phyloP scores from a whole-genome alignment of 2,329 filamentous ascomycete species.

The Gliomastix tumulicola region DNA sequence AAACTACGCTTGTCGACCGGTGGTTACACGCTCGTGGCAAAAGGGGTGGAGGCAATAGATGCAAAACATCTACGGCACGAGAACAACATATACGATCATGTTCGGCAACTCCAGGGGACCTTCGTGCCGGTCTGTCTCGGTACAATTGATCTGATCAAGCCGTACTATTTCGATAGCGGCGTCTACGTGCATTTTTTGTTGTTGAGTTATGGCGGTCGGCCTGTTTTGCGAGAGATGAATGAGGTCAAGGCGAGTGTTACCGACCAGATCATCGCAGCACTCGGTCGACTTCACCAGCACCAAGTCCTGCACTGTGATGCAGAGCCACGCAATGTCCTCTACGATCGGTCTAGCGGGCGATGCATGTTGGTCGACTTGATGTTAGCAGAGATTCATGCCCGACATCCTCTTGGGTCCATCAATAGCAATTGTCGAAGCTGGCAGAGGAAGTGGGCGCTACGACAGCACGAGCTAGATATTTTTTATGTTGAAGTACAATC shows the following conservation, averaged over 20 bases:
- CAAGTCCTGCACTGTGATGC: slow-evolving; percentile 18
- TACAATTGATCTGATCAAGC: slow-evolving; percentile 15
- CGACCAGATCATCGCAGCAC: slow-evolving; percentile 2
- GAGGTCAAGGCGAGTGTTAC: slow-evolving; percentile 1
- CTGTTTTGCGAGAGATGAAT: slow-evolving; percentile 2
- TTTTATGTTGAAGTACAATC: slow-evolving; percentile 9
- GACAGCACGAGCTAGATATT: slow-evolving; percentile 9
- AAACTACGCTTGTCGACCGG: slow-evolving; percentile 24
- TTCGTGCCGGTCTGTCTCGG: slow-evolving; percentile 26
- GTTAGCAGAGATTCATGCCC: slow-evolving; percentile 11
- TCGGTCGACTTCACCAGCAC: slow-evolving; percentile 8
- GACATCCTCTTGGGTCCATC: slow-evolving; percentile 12
- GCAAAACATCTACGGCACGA: slow-evolving; percentile 16
- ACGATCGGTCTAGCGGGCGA: slow-evolving; percentile 10
- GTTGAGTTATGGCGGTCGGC: slow-evolving; percentile 17
- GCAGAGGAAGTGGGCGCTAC: slow-evolving; percentile 11
- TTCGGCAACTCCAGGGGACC: slow-evolving; percentile 21
- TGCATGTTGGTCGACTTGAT: slow-evolving; percentile 25
- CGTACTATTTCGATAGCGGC: slow-evolving; percentile 20
- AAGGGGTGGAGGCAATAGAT: slow-evolving; percentile 22
- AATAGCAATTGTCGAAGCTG: slow-evolving; percentile 7
- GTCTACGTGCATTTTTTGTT: slow-evolving; percentile 23
- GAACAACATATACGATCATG: slow-evolving; percentile 18
- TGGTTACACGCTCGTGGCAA: slow-evolving; percentile 30
- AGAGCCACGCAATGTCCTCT: slow-evolving; percentile 21